Evolutionary conservation across 768 basidiomycete species (phyloP).

Genomic region (Guyanaporus albipodus): DNA sequence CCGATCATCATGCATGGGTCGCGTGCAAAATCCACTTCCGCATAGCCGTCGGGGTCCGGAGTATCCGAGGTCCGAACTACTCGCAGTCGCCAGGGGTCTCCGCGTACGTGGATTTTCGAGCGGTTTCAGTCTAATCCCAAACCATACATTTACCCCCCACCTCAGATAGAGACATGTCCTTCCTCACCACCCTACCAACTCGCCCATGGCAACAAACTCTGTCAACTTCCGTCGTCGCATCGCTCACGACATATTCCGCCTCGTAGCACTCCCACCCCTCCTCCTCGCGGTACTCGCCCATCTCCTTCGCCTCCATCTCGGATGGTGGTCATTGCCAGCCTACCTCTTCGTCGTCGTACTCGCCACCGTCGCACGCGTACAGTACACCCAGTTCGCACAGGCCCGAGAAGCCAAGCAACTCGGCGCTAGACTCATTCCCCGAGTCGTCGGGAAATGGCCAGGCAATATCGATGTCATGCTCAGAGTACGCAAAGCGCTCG

Average conservation of each 20-base stretch:
- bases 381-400: slow-evolving; percentile 36
- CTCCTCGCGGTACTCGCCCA: slow-evolving; percentile 32
- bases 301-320: slow-evolving; percentile 30
- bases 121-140: background rate
- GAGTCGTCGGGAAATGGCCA: slow-evolving; percentile 66
- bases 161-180: slow-evolving; percentile 6
- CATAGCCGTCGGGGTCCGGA: slow-evolving; percentile 1
- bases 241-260: slow-evolving; percentile 41
- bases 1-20: background rate
- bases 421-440: slow-evolving; percentile 50
- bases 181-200: background rate
- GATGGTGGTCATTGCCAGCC: slow-evolving; percentile 34
- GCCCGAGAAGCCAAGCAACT: slow-evolving; percentile 42
- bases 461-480: slow-evolving; percentile 73
- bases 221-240: slow-evolving; percentile 47
- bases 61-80: slow-evolving; percentile 7
- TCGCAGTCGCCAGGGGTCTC: background rate
- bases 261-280: slow-evolving; percentile 40
- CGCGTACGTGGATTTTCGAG: slow-evolving; percentile 6
- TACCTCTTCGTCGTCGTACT: slow-evolving; percentile 41
- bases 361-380: slow-evolving; percentile 36
- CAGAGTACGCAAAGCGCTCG: slow-evolving; percentile 49
- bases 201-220: background rate
- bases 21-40: background rate
- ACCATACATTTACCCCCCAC: slow-evolving; percentile 10